Evolutionary conservation across 257 asterid genomes (phyloP), one percentile per base, ranked within the genome.

Genomic region (Forsythia viridissima): DNA sequence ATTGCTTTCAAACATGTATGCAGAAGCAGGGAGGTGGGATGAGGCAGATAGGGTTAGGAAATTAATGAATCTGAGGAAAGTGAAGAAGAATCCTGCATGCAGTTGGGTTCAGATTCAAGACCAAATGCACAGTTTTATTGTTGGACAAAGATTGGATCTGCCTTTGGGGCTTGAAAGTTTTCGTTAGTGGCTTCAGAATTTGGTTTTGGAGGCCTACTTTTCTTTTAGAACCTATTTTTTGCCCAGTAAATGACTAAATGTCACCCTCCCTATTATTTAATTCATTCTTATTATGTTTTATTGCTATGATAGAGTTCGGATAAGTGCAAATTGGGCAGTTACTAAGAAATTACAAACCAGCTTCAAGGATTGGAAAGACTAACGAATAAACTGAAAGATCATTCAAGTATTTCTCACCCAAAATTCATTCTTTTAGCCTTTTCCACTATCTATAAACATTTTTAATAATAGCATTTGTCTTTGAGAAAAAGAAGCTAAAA

Each of bases 1-100:
- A n/a, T 76, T 91, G 75, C 85, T 93, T 13, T 85, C 94, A 41
- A 93, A 92, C 67, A 90, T 93, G 96, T 89, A 92, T 44, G 91
- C 92, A 0, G 97, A 90, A 80, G 93, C 92, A 6, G 97, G 97
- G 78, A 89, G 85, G 76, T 92, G 93, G 94, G 87, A 88, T 8
- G 96, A 91, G 76, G 94, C 98, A 0, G 97, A 89, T 86, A 71
- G 86, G 67, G 78, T 91, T 73, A 86, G 96, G 83, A 89, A 88
- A 37, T 55, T 90, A 89, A 92, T 93, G 97, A 83, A 71, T 68
- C n/a, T 44, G 71, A 87, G 90, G 81, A 87, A 90, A 44, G 93
- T 91, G 48, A 84, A 86, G 90, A 93, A 91, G 86, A 89, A 81
- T 72, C 98, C 96, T 39, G 97, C 96, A 16, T 88, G 90, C 77